Evolutionary conservation across 345 rosid species (phyloP).

Genomic region (Syzygium jambos): DNA sequence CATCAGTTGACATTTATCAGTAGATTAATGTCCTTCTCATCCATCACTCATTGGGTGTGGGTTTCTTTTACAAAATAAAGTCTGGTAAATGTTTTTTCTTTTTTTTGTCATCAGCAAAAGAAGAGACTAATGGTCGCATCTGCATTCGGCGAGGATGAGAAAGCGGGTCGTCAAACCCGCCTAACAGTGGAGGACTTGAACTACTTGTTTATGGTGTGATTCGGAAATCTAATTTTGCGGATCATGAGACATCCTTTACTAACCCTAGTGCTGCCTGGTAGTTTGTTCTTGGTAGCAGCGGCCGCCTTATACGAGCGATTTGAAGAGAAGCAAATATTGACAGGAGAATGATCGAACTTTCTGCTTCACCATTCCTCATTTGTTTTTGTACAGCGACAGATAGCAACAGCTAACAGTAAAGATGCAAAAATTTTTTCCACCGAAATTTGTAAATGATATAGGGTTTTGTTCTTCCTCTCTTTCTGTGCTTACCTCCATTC

Average conservation of each 20-base stretch:
- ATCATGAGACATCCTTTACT: background rate
- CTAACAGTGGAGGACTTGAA: slow-evolving; percentile 79
- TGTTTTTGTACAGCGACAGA: background rate
- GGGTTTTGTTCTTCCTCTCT: background rate
- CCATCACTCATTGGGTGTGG: background rate
- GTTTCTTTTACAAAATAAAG: background rate
- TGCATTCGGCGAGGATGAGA: slow-evolving; percentile 93
- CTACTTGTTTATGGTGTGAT: slow-evolving; percentile 79
- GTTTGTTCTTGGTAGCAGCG: background rate
- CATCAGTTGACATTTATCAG: background rate
- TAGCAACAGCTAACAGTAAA: background rate
- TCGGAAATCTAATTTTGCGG: background rate
- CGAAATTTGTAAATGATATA: slow-evolving; percentile 6
- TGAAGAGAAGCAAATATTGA: background rate
- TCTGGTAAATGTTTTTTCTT: background rate
- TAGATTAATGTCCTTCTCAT: background rate
- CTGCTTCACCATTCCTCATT: background rate
- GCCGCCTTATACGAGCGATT: background rate
- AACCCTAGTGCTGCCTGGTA: background rate
- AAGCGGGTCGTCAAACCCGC: slow-evolving; percentile 61
- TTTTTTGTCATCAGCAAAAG: slow-evolving; percentile 50
- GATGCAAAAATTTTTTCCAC: background rate
- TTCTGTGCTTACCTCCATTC: background rate
- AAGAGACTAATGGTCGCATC: slow-evolving; percentile 93
- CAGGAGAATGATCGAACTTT: background rate